Evolutionary conservation across 2,329 filamentous ascomycete species (phyloP).

Genomic region (Hirsutella rhossiliensis): DNA sequence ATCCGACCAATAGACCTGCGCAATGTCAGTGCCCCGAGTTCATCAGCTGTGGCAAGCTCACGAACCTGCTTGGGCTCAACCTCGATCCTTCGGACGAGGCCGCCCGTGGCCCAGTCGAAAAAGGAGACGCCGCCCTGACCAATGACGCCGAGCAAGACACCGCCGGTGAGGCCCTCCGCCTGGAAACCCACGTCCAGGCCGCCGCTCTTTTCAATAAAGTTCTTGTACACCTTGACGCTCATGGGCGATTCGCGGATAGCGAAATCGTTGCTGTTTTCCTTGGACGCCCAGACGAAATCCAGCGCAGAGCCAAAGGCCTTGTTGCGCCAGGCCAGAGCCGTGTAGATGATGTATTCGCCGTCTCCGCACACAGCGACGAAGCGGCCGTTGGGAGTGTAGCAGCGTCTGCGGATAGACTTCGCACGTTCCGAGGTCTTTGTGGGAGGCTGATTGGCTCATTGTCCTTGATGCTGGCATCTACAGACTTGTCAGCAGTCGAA

Average conservation of each 20-base stretch:
- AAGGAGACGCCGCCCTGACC: constrained; percentile 91
- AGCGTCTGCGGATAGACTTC: constrained; percentile 95
- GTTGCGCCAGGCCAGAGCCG: constrained; percentile 89
- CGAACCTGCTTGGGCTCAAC: constrained; percentile 46
- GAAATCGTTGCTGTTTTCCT: constrained; percentile 97
- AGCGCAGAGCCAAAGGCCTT: constrained; percentile 93
- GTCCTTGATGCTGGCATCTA: constrained; percentile 74
- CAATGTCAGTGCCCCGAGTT: constrained; percentile 2
- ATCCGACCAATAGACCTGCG: constrained; percentile 89
- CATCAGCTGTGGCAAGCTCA: not conserved
- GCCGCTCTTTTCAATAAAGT: constrained; percentile 87
- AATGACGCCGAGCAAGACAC: constrained; percentile 84
- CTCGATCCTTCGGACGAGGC: constrained; percentile 84
- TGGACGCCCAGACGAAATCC: constrained; percentile 94
- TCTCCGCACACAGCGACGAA: constrained; percentile 78
- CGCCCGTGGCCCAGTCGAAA: constrained; percentile 90
- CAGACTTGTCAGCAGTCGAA: constrained; percentile 13
- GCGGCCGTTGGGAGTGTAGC: constrained; percentile 85
- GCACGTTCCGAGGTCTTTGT: constrained; percentile 88
- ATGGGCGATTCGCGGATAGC: constrained; percentile 91
- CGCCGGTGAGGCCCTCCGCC: constrained; percentile 81
- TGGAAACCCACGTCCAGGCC: constrained; percentile 91
- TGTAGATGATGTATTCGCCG: constrained; percentile 98
- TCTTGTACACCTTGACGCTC: constrained; percentile 94
- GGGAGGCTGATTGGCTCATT: constrained; percentile 72